Percentiles rank a stretch among this genome's conserved stretches.
phyloP scores from a whole-genome alignment of 2,329 filamentous ascomycete species.

The Aspergillus sp. region DNA sequence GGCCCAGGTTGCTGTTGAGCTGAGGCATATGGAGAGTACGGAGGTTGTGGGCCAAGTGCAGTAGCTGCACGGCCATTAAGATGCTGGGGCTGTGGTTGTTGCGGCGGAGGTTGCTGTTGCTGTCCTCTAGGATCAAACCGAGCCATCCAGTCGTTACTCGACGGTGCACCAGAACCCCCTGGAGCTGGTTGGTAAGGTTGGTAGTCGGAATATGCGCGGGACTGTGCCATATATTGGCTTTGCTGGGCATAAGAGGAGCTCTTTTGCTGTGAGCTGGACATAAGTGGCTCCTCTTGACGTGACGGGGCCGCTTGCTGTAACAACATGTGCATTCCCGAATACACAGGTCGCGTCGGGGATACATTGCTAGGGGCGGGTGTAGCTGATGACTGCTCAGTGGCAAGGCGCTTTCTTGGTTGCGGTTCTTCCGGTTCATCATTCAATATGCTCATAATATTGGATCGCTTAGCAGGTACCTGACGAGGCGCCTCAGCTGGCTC shows the following conservation, averaged over 20 bases:
- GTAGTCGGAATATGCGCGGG: slow-evolving; percentile 31
- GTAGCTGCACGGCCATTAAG: slow-evolving; percentile 15
- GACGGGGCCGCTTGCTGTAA: slow-evolving; percentile 16
- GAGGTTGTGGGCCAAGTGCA: slow-evolving; percentile 19
- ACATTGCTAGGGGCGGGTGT: slow-evolving; percentile 7
- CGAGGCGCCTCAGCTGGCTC: slow-evolving; percentile 32
- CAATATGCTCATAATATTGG: slow-evolving; percentile 46
- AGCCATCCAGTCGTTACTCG: slow-evolving; percentile 38
- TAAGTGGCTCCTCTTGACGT: slow-evolving; percentile 20
- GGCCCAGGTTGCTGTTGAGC: slow-evolving; percentile 17
- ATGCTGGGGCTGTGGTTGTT: slow-evolving; percentile 17
- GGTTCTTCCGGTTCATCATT: slow-evolving; percentile 47
- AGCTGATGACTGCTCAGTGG: slow-evolving; percentile 31
- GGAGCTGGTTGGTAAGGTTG: slow-evolving; percentile 22
- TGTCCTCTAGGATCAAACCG: slow-evolving; percentile 38
- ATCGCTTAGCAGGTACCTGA: slow-evolving; percentile 43
- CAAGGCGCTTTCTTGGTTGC: slow-evolving; percentile 41
- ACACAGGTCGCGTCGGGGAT: slow-evolving; percentile 24
- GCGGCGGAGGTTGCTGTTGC: slow-evolving; percentile 20
- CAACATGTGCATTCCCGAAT: slow-evolving; percentile 17
- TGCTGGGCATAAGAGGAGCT: slow-evolving; percentile 22
- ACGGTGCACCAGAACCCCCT: slow-evolving; percentile 19
- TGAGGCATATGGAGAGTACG: slow-evolving; percentile 25
- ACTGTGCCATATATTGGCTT: slow-evolving; percentile 21
- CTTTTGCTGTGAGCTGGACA: slow-evolving; percentile 18